These are phyloP conservation scores for Kodamaea laetipori DNA, from an alignment of 805 yeast genomes.

Conservation along the genomic window DNA sequence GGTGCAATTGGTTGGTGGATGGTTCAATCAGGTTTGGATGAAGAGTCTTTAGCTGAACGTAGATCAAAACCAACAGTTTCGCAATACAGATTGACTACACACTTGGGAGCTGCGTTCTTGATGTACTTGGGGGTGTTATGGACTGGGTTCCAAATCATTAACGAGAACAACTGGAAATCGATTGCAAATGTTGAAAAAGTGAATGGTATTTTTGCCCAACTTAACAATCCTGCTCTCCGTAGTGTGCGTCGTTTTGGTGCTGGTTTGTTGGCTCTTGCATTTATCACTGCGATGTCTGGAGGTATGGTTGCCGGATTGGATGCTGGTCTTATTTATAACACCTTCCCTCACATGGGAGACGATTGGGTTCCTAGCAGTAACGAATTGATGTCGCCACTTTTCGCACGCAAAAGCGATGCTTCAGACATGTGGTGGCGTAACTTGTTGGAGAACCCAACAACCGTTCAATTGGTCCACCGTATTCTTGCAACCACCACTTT, in stretches of 20 bases:
- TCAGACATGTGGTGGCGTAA: slow-evolving; percentile 91
- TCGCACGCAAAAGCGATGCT: slow-evolving; percentile 63
- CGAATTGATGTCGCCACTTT: slow-evolving; percentile 78
- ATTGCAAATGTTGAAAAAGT: slow-evolving; percentile 54
- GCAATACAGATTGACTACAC: slow-evolving; percentile 91
- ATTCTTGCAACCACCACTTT: slow-evolving; percentile 82
- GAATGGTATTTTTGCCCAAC: slow-evolving; percentile 51
- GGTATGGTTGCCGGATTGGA: slow-evolving; percentile 98
- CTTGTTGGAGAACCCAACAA: slow-evolving; percentile 90
- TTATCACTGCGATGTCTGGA: slow-evolving; percentile 93
- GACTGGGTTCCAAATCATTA: slow-evolving; percentile 82
- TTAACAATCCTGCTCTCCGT: slow-evolving; percentile 61
- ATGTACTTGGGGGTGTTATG: slow-evolving; percentile 87
- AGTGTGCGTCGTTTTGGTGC: slow-evolving; percentile 57
- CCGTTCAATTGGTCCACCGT: slow-evolving; percentile 92
- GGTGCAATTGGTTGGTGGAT: slow-evolving; percentile 99
- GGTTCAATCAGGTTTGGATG: slow-evolving; percentile 94
- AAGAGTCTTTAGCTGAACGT: slow-evolving; percentile 72
- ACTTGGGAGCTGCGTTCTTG: slow-evolving; percentile 87
- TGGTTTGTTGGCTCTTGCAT: slow-evolving; percentile 68
- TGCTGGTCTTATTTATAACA: slow-evolving; percentile 94
- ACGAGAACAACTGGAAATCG: slow-evolving; percentile 64
- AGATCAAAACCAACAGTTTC: slow-evolving; percentile 96
- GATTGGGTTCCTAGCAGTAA: slow-evolving; percentile 68
- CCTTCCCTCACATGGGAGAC: slow-evolving; percentile 97